Base-by-base conservation (phyloP, 805 yeast species). In the Teunomyces gatunensis region DNA sequence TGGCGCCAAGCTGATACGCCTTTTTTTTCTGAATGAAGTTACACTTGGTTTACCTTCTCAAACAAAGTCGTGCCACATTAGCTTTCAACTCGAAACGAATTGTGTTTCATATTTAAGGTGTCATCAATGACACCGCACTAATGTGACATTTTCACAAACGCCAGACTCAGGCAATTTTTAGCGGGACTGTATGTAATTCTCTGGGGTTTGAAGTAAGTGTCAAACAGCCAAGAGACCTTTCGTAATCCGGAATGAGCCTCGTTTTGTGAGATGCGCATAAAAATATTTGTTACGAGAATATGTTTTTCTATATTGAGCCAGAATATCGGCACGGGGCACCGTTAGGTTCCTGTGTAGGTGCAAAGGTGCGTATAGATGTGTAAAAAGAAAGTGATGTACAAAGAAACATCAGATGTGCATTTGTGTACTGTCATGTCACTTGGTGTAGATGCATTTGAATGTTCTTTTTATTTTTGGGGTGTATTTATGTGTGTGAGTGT, bases 201-300 rank as follows among this genome's bases (percentile, higher is more conserved):
- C 29, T 37, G 29, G 20, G 28, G 23, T 37, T 23, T 37, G 40
- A 37, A 37, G 25, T 37, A n/a, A 37, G 40, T 37, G 40, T 37
- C 40, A 37, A 37, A 37, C 28, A 37, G 40, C 40, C 40, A 37
- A 37, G 40, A 37, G 29, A 37, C 40, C 40, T 23, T 27, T 37
- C 29, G 12, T 37, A 37, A 37, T 37, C 40, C 28, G 40, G 40
- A 37, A 37, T 21, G 29, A 37, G 40, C 40, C 40, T 20, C 40
- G 27, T 37, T 37, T 37, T 37, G 40, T 13, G 12, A 9, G 40
- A 37, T 32, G 40, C 40, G 29, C 40, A 37, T 23, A 37, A 37
- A 37, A 37, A 37, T 37, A 37, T 6, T 37, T n/a, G 25, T 37
- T 21, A 34, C 20, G 17, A 20, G 29, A 12, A 21, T 37, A n/a